These are phyloP conservation scores for Wallacemonas collosoma DNA, from an alignment of 208 protist species.

Conservation along the genomic window DNA sequence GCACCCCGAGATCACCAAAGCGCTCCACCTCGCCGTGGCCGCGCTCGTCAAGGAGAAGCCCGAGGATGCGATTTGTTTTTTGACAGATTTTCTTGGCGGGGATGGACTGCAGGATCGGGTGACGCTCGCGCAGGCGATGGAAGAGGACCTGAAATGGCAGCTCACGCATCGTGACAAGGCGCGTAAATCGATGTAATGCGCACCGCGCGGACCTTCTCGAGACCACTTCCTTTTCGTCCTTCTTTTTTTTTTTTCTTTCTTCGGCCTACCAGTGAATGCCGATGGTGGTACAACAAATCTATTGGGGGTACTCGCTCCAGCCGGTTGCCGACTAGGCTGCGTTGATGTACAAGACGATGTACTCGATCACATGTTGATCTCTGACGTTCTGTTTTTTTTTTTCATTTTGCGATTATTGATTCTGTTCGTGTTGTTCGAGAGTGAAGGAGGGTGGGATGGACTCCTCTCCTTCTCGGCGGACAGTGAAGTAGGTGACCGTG, in stretches of 20 bases:
- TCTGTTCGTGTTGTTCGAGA: slow-evolving; percentile 2
- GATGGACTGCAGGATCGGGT: slow-evolving; percentile 24
- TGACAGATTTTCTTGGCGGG: slow-evolving; percentile 50
- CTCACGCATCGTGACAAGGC: not conserved
- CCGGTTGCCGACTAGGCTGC: not conserved
- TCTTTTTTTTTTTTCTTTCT: not conserved
- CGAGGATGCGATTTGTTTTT: slow-evolving; percentile 57
- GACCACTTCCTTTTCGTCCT: not conserved
- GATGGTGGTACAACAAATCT: too few relatives aligned
- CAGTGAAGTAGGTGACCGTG: too few relatives aligned
- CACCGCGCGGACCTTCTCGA: too few relatives aligned
- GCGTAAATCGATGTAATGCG: not conserved
- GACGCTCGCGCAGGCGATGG: slow-evolving; percentile 13
- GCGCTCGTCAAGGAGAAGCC: slow-evolving; percentile 58
- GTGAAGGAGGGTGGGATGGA: too few relatives aligned
- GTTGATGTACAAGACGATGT: not conserved
- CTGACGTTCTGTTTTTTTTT: not conserved
- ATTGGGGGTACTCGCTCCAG: too few relatives aligned
- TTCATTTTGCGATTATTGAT: not conserved
- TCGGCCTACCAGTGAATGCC: too few relatives aligned
- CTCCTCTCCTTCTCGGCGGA: too few relatives aligned
- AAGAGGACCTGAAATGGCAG: slow-evolving; percentile 16
- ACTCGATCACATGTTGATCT: not conserved
- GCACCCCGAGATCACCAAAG: slow-evolving; percentile 75
- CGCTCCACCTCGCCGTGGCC: slow-evolving; percentile 56